Conservation (phyloP, 2,329 filamentous ascomycete species). For the Pseudocercospora pini-densiflorae region DNA sequence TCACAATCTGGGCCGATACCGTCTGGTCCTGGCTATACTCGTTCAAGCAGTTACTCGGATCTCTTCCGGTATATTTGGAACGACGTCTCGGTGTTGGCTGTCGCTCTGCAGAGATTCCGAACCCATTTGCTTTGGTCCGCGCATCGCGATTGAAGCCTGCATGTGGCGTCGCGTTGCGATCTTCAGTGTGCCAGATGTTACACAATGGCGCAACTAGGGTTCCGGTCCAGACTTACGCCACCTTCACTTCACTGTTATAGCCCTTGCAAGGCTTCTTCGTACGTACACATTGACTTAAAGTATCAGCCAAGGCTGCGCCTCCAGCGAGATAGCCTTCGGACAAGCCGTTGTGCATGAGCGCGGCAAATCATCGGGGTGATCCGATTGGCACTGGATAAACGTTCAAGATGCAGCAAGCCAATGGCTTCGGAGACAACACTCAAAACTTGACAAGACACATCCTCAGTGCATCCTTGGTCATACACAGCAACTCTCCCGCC, state of each 20-base stretch:
- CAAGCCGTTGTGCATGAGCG: not conserved
- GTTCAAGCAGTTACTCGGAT: not conserved
- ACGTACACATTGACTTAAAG: not conserved
- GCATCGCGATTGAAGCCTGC: not conserved
- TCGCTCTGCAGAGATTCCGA: not conserved
- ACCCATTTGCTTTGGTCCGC: not conserved
- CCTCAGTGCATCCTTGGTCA: not conserved
- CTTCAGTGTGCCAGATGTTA: not conserved
- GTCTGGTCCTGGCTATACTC: not conserved
- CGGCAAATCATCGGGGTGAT: not conserved
- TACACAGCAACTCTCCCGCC: not conserved
- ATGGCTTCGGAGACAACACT: not conserved
- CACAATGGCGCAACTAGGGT: conserved; percentile 11
- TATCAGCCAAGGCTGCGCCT: not conserved
- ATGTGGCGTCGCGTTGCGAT: not conserved
- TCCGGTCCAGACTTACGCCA: conserved; percentile 15
- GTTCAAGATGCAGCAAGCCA: too few relatives aligned
- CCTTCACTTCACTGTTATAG: not conserved
- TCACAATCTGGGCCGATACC: not conserved
- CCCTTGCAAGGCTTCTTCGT: not conserved
- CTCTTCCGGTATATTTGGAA: not conserved
- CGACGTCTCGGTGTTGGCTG: not conserved
- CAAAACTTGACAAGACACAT: not conserved
- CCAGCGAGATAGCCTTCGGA: not conserved
- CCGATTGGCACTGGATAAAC: not conserved